These are phyloP conservation scores for Hypoxylon lenormandii DNA, from an alignment of 495 filamentous ascomycete genomes.

Conservation along the genomic window DNA sequence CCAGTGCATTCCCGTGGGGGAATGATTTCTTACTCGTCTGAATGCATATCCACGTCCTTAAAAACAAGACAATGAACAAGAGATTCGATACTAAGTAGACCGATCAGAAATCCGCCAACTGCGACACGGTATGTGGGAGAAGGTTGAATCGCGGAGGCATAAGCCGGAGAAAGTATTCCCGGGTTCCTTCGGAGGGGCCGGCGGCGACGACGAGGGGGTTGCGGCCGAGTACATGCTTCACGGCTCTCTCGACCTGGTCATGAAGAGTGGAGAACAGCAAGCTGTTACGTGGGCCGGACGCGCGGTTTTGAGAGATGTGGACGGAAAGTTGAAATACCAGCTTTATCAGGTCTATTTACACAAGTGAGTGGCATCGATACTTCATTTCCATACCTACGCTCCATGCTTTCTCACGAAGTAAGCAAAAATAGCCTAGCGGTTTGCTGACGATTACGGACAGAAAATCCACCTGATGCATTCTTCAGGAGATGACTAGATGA, in stretches of 20 bases:
- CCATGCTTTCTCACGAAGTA: background rate
- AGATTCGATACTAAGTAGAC: background rate
- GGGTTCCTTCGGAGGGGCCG: constrained; percentile 34
- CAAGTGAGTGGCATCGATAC: constrained; percentile 1
- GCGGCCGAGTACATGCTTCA: constrained; percentile 53
- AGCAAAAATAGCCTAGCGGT: background rate
- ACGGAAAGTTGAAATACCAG: constrained; percentile 37
- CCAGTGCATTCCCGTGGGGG: too few species aligned
- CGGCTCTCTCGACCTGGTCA: constrained; percentile 44
- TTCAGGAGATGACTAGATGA: constrained; percentile 7
- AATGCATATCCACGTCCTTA: too few species aligned
- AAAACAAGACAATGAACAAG: background rate
- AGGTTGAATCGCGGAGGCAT: constrained; percentile 50
- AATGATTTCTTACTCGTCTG: too few species aligned
- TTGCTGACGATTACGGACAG: constrained; percentile 5
- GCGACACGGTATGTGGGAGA: constrained; percentile 46
- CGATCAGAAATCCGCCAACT: constrained; percentile 38
- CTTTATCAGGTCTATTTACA: constrained; percentile 52
- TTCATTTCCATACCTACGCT: background rate
- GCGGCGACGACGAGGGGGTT: constrained; percentile 2
- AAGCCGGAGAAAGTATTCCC: constrained; percentile 51
- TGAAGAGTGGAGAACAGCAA: constrained; percentile 29
- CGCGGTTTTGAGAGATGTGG: constrained; percentile 36
- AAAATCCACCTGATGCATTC: constrained; percentile 1
- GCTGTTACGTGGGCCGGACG: constrained; percentile 44